Base-by-base conservation (phyloP, 768 basidiomycete genomes). In the Boletus barrowsii region DNA sequence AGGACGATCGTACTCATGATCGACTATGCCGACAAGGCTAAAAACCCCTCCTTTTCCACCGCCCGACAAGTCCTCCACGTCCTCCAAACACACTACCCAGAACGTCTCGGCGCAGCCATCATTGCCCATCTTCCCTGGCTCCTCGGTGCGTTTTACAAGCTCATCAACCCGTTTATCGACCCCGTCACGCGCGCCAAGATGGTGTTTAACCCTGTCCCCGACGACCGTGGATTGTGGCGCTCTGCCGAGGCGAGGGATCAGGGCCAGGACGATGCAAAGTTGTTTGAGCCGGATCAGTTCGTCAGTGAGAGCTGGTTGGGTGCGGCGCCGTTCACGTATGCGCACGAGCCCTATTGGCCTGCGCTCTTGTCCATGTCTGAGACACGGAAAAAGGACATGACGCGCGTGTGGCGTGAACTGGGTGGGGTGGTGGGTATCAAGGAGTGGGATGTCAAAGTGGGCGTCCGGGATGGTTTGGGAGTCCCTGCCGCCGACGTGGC, bases 81-180 rank as follows among this genome's bases (percentile, higher is more conserved):
- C 60, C 76, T 92, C 14, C 90, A 92, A 62, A 79, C 83, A 22
- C 90, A 93, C 65, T 93, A 92, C 62, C 91, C 91, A 0, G 93
- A 96, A 68, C 83, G 93, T 4, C 83, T 96, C 33, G 91, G 90
- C 24, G 66, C 76, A 13, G 81, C 90, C 1, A 70, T 91, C 41
- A 82, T 93, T 62, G 76, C 86, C 54, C 89, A 93, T 62, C 78
- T 93, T n/a, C 92, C 93, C 4, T 93, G 83, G 74, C 66, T 90
- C 47, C 65, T 93, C 47, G 82, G 81, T 51, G 76, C 82, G 0
- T 92, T 93, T 72, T 87, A 83, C 76, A 90, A 86, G 60, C 69
- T 91, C 60, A 84, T 93, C 63, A 81, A 74, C 60, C 88, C 91
- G 1, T 86, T 93, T 65, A 81, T 94, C 48, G 93, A 95, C 71